These are phyloP conservation scores for Agrostemma githago DNA, from an alignment of 148 eudicot genomes.

Conservation along the genomic window DNA sequence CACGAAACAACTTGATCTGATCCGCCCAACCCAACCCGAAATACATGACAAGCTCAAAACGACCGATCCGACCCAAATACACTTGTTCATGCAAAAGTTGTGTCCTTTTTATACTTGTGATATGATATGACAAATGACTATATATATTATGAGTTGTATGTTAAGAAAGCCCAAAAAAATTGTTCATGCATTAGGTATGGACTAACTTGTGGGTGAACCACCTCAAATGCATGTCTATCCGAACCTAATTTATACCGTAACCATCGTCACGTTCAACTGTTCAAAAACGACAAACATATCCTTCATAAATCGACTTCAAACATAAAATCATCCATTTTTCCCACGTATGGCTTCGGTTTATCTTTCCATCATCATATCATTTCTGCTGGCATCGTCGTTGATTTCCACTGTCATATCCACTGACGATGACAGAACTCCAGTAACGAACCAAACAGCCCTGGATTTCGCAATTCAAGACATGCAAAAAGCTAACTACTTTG, in stretches of 20 bases:
- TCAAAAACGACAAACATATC: background rate
- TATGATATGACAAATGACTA: background rate
- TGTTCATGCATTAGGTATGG: conserved; percentile 37
- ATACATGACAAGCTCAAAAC: too few species aligned
- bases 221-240: conserved; percentile 34
- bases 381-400: conserved; percentile 20
- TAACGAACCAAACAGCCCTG: conserved; percentile 31
- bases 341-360: conserved; percentile 13
- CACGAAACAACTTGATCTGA: too few species aligned
- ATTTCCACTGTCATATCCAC: conserved; percentile 21
- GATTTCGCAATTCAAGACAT: conserved; percentile 52
- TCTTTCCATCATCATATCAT: conserved; percentile 15
- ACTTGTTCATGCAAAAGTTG: background rate
- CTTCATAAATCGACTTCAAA: conserved; percentile 8
- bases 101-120: background rate
- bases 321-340: background rate
- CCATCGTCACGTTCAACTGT: background rate
- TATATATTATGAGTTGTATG: background rate
- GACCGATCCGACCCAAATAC: too few species aligned
- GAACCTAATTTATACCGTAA: conserved; percentile 16
- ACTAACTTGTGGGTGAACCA: conserved; percentile 41
- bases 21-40: too few species aligned
- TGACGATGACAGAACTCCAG: background rate
- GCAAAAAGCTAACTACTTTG: conserved; percentile 68
- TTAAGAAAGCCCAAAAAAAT: background rate